Percentiles rank a stretch among this genome's conserved stretches.
These are phyloP conservation scores for Platanthera guangdongensis DNA, from an alignment of 106 monocot species.

Conservation along the genomic window DNA sequence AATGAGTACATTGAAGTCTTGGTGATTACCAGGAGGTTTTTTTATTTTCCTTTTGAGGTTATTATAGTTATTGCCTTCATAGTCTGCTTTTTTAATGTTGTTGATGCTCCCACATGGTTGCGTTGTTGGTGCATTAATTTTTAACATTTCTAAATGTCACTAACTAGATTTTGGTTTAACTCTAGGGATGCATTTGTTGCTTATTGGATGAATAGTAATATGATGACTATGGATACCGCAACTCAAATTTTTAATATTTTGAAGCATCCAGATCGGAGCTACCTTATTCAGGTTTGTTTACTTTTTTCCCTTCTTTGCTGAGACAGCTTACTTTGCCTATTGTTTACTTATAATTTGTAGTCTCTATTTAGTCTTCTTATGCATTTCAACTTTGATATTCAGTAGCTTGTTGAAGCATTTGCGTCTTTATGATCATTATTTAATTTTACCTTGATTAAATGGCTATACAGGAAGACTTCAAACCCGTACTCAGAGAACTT, in stretches of 20 bases:
- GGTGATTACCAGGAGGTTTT: background rate
- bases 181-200: conserved; percentile 80
- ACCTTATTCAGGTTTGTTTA: conserved; percentile 69
- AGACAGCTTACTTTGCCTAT: background rate
- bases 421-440: background rate
- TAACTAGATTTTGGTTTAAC: background rate
- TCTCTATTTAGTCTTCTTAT: background rate
- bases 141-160: background rate
- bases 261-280: conserved; percentile 63
- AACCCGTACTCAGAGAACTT: conserved; percentile 79
- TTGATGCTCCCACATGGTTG: background rate
- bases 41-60: background rate
- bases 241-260: conserved; percentile 75
- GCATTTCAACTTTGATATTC: background rate
- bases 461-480: conserved; percentile 74
- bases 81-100: background rate
- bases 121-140: background rate
- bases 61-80: background rate
- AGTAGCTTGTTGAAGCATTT: background rate
- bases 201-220: conserved; percentile 85
- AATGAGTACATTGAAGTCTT: background rate
- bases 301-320: background rate
- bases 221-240: conserved; percentile 81
- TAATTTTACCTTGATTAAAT: conserved; percentile 7
- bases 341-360: background rate